Base-by-base conservation (phyloP, 2,329 filamentous ascomycete species). In the Trichoderma sp. region DNA sequence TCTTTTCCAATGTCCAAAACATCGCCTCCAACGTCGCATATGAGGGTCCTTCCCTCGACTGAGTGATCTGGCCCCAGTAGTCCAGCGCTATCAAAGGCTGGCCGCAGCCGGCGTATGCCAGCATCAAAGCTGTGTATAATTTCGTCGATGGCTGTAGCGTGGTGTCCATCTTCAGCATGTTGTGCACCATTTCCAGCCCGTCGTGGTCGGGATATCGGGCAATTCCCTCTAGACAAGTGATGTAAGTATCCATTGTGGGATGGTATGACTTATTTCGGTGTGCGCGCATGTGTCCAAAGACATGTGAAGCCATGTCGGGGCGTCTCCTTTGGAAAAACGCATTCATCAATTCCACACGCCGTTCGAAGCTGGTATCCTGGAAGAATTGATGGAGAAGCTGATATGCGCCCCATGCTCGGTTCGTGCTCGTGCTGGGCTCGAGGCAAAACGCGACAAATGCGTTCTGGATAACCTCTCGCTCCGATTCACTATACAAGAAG, bases 201-300 rank as follows among this genome's bases (percentile, higher is more conserved):
- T 94, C 91, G 1, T 85, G 35, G 73, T 87, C 85, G 1, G 85
- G 84, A 59, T 85, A 84, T n/a, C 84, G 83, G 4, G 92, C 92
- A 29, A 98, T 89, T 3, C 95, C 94, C 76, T 94, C 90, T 75
- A 98, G 93, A 77, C 92, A 95, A 41, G 88, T 85, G 4, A 94
- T 89, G 81, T 99, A 99, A 6, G 93, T 93, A 62, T 94, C 91
- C 11, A 90, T 84, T 3, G 88, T 92, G 0, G 97, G 95, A 1
- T 93, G 90, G 27, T 91, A 89, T 1, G 86, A 85, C 3, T 85
- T 85, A 75, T 92, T 90, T 29, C 89, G 87, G 78, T 95, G 92
- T 68, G 93, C 89, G n/a, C 95, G 93, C 95, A 98, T 98, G 82
- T 98, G 94, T 16, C 94, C 94, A 83, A 99, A 98, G 41, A 97